Evolutionary conservation across 768 basidiomycete genomes (phyloP), one percentile per base, ranked within the genome.

Genomic region (Xerocomus potaroensis): DNA sequence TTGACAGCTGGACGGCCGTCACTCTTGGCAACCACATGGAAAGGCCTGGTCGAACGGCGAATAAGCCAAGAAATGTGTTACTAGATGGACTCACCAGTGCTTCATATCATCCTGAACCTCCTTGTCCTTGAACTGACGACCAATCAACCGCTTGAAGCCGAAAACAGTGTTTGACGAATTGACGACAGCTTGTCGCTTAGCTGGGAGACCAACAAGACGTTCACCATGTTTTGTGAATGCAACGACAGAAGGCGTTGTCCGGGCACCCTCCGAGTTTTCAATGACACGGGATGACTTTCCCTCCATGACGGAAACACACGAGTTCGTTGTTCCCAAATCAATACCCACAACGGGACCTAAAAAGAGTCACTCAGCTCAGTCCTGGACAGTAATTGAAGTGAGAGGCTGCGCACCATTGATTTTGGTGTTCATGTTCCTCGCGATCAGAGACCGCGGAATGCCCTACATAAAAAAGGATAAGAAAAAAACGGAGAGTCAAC

Each of bases 191-290:
- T 98, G 95, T 40, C 94, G 90, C 71, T 97, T 94, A 10, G 95
- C 96, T 19, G 95, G 94, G 34, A 96, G 80, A 69, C 95, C 95
- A 49, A 96, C 86, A 26, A 97, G 78, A 48, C 95, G 91, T 67
- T 99, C 96, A 47, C 91, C 92, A 59, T 97, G 93, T 69, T 97
- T 96, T 45, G 96, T 92, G 78, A 99, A 99, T 31, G 95, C 95
- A 56, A 98, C 91, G 46, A 97, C 92, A 31, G 96, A 99, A 3
- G 96, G 96, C 14, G 96, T 99, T 53, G 96, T 98, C 57, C 96
- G 84, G 47, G 88, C 89, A 75, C 96, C 95, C 74, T 98, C 95
- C 5, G 94, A 75, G 74, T 98, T 98, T 72, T 97, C 96, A 57
- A 99, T 87, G 54, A 98, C 95, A 56, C 90, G 87, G 41, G 94